Conservation (phyloP, 257 asterid species). For the Datura wrightii region DNA sequence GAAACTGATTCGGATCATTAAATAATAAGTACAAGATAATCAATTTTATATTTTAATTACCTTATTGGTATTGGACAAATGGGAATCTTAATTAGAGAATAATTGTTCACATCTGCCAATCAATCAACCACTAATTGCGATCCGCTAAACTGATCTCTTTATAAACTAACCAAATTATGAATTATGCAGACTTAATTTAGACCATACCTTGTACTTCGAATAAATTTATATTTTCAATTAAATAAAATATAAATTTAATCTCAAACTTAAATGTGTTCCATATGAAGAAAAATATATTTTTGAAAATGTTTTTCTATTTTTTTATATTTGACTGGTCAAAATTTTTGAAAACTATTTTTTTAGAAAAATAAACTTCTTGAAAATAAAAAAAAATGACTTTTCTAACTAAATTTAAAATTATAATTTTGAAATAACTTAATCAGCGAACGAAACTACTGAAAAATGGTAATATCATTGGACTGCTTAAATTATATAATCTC, state of each 20-base stretch:
- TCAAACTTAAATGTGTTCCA: no score
- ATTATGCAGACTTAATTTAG: not conserved
- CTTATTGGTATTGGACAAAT: not conserved
- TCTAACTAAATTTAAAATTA: no score
- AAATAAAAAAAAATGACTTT: no score
- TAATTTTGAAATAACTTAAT: no score
- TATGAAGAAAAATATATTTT: no score
- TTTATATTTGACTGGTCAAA: no score
- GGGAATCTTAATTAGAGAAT: conserved; percentile 13
- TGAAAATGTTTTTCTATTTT: no score
- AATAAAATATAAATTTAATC: no score
- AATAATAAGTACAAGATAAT: conserved; percentile 1
- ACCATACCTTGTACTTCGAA: not conserved
- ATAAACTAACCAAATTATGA: not conserved
- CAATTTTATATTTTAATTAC: not conserved
- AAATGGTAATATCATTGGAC: not conserved
- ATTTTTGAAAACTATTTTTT: no score
- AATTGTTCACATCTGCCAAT: not conserved
- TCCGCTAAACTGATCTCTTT: not conserved
- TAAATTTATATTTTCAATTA: no score
- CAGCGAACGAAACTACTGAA: no score
- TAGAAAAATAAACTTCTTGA: no score
- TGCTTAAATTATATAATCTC: not conserved
- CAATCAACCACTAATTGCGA: conserved; percentile 19
- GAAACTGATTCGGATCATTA: not conserved